Evolutionary conservation across 2,329 filamentous ascomycete species (phyloP).

Genomic region (Rutstroemia sp.): DNA sequence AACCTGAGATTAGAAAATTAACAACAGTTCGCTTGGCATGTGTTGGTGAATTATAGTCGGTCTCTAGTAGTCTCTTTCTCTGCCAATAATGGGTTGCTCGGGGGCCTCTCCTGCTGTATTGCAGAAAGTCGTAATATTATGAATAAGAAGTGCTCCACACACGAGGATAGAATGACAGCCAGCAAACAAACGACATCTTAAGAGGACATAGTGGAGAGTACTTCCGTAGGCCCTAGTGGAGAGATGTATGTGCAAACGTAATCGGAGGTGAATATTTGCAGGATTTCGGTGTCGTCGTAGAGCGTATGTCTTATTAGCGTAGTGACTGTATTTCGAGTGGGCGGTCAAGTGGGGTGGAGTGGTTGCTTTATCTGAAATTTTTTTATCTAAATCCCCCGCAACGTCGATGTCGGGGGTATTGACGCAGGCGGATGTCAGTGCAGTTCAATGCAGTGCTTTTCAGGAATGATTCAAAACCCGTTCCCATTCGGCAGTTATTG

Average conservation of each 20-base stretch:
- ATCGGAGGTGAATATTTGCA: background rate
- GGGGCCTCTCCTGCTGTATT: constrained; percentile 3
- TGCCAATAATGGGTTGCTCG: background rate
- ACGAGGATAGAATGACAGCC: background rate
- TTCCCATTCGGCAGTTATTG: background rate
- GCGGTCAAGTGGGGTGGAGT: background rate
- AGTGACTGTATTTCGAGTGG: background rate
- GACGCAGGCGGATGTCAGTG: background rate
- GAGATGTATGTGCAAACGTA: background rate
- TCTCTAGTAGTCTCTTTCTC: background rate
- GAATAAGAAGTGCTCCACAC: background rate
- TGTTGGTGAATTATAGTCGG: constrained; percentile 1
- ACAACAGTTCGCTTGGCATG: background rate
- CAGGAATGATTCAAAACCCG: background rate
- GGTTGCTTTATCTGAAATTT: constrained; percentile 2
- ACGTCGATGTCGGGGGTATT: background rate
- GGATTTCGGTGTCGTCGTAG: background rate
- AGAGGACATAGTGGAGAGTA: background rate
- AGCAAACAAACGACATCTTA: constrained; percentile 1
- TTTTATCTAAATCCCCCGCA: background rate
- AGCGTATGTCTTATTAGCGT: background rate
- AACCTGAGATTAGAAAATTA: background rate
- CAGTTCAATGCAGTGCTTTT: background rate
- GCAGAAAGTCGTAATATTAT: constrained; percentile 2
- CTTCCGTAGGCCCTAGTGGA: background rate